Evolutionary conservation across 1,139 yeast genomes (phyloP).

Genomic region (Candida sanyaensis): DNA sequence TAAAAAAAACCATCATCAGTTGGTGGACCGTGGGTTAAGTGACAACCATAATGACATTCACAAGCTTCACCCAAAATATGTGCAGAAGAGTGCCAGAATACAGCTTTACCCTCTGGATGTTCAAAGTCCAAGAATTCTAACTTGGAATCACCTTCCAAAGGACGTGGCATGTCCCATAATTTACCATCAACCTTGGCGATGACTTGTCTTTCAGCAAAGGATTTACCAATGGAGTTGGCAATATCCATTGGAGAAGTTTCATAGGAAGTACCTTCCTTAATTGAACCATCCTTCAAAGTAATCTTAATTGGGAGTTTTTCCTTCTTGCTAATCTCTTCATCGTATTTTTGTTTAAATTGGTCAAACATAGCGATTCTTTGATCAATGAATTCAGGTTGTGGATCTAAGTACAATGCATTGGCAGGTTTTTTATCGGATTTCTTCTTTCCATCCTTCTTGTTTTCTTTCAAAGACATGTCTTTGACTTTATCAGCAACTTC

Average conservation of each 20-base stretch:
- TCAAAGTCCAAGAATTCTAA: constrained; percentile 74
- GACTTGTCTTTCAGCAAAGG: constrained; percentile 80
- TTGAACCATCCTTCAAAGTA: constrained; percentile 84
- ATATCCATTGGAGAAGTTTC: constrained; percentile 90
- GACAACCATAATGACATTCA: constrained; percentile 95
- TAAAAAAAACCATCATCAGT: constrained; percentile 98
- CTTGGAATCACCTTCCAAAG: constrained; percentile 71
- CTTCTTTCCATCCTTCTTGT: constrained; percentile 18
- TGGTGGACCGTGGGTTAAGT: constrained; percentile 89
- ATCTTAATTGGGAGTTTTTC: constrained; percentile 64
- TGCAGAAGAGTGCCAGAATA: constrained; percentile 99
- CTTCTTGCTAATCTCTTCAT: constrained; percentile 66
- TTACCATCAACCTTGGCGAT: constrained; percentile 87
- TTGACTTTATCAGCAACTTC: constrained; percentile 5
- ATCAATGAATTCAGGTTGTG: constrained; percentile 81
- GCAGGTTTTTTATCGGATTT: constrained; percentile 11
- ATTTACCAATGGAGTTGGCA: constrained; percentile 82
- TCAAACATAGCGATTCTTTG: constrained; percentile 81
- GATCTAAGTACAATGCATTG: constrained; percentile 56
- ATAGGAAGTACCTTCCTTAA: constrained; percentile 78
- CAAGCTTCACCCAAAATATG: constrained; percentile 98
- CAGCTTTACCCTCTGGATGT: constrained; percentile 86
- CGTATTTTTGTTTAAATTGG: constrained; percentile 74
- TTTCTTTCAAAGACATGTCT: constrained; percentile 2
- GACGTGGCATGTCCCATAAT: constrained; percentile 96